Evolutionary conservation across 441 rosid species (phyloP).

Genomic region (Gossypium aridum): DNA sequence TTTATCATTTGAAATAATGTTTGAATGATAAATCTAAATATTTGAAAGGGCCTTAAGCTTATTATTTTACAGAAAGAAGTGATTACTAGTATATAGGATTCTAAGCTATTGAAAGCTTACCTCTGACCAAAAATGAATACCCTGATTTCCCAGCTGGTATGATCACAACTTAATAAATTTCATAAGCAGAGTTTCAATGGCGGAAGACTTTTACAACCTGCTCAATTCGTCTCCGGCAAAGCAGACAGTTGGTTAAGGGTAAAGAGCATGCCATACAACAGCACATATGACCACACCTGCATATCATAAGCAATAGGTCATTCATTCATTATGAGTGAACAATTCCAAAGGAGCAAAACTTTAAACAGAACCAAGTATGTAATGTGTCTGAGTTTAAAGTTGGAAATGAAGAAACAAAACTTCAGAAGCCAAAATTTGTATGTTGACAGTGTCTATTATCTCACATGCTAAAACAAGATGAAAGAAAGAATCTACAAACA

Average conservation of each 20-base stretch:
- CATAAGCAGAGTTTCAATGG: constrained; percentile 33
- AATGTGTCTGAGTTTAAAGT: background rate
- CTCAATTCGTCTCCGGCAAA: constrained; percentile 80
- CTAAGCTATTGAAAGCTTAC: background rate
- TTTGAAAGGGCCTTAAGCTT: background rate
- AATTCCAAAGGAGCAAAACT: background rate
- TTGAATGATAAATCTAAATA: background rate
- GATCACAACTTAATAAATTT: background rate
- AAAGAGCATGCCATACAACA: constrained; percentile 74
- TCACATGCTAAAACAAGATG: background rate
- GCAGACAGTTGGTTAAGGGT: constrained; percentile 72
- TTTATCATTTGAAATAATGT: background rate
- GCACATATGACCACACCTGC: constrained; percentile 98
- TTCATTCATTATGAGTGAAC: background rate
- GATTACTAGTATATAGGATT: constrained; percentile 5
- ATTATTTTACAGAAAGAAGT: constrained; percentile 12
- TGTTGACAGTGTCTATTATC: background rate
- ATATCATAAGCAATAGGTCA: constrained; percentile 17
- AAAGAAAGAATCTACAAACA: background rate
- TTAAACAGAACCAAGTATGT: background rate
- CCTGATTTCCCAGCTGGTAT: background rate
- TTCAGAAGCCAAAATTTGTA: background rate
- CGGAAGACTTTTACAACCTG: constrained; percentile 79
- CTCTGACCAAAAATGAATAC: background rate
- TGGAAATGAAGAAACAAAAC: constrained; percentile 1